Evolutionary conservation across 768 basidiomycete species (phyloP), one percentile per base, ranked within the genome.

Genomic region (Hygrocybe coccinea): DNA sequence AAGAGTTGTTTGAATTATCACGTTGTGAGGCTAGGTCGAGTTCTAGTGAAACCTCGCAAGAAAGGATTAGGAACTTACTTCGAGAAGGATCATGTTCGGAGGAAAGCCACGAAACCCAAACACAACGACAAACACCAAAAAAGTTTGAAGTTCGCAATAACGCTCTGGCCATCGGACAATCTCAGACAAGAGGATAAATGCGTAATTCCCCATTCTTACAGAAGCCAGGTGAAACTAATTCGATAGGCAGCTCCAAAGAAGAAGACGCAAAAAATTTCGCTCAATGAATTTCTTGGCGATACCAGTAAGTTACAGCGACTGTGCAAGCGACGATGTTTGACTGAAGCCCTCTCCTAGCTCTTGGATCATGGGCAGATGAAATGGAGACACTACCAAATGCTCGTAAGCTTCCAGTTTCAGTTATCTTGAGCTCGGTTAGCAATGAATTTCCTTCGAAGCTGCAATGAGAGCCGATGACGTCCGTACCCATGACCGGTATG

Each of bases 311-410:
- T 51, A 57, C 60, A 56, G 38, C 63, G 64, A 65, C 52, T 53
- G 57, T 53, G 29, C 50, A 29, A 29, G 46, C 45, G 43, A 9
- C 39, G 44, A 21, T 52, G 51, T 52, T 44, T 60, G 57, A 54
- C 50, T 60, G 46, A 58, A n/a, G 52, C 65, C 48, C 49, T 54
- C 51, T 50, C 49, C 12, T 56, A 93, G 91, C 85, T 52, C 74
- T 90, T 51, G 95, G 93, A 65, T 95, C 91, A 67, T 99, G 97
- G 97, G 97, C 97, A 6, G 97, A 98, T 69, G 97, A 98, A 73
- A 94, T 97, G 91, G 95, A 97, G 61, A 64, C 80, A 29, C 80
- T 98, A 59, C 95, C 95, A 24, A 88, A 84, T 63, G 95, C 92
- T 66, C 95, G 95, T 98, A 76, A 76, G 11, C 43, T 29, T 53